Conservation (phyloP, 345 rosid species). For the Citrus hindsii region DNA sequence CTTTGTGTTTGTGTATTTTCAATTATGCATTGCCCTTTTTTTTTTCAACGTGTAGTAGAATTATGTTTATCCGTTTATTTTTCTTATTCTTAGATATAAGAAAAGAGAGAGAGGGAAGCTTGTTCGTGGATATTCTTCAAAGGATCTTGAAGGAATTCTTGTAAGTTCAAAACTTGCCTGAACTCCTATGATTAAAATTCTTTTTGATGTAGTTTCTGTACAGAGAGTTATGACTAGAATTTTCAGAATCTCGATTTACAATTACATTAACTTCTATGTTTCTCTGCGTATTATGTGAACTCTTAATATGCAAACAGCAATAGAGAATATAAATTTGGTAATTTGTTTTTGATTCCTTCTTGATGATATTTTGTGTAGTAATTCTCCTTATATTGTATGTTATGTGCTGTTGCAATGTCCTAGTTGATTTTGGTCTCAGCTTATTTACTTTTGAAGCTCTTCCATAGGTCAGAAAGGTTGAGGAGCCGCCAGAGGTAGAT, state of each 20-base stretch:
- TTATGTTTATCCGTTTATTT: not conserved
- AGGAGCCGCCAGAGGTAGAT: conserved; percentile 41
- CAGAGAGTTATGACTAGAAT: not conserved
- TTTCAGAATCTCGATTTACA: not conserved
- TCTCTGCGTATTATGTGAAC: not conserved
- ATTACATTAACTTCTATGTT: not conserved
- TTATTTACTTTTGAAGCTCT: conserved; percentile 10
- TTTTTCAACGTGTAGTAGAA: not conserved
- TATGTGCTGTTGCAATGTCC: not conserved
- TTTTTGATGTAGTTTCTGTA: not conserved
- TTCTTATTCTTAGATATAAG: conserved; percentile 45
- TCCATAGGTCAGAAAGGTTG: conserved; percentile 63
- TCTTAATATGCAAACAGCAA: not conserved
- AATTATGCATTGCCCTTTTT: not conserved
- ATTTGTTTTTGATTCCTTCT: not conserved
- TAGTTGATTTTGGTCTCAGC: not conserved
- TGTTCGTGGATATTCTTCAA: conserved; percentile 71
- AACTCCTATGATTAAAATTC: not conserved
- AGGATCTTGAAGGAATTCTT: conserved; percentile 91
- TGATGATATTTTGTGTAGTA: not conserved
- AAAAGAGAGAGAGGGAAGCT: conserved; percentile 89
- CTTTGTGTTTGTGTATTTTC: not conserved
- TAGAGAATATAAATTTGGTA: not conserved
- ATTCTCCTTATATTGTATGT: not conserved
- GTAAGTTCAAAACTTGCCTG: conserved; percentile 40